Evolutionary conservation across 2,329 filamentous ascomycete genomes (phyloP).

Genomic region (Orbilia ellipsospora): DNA sequence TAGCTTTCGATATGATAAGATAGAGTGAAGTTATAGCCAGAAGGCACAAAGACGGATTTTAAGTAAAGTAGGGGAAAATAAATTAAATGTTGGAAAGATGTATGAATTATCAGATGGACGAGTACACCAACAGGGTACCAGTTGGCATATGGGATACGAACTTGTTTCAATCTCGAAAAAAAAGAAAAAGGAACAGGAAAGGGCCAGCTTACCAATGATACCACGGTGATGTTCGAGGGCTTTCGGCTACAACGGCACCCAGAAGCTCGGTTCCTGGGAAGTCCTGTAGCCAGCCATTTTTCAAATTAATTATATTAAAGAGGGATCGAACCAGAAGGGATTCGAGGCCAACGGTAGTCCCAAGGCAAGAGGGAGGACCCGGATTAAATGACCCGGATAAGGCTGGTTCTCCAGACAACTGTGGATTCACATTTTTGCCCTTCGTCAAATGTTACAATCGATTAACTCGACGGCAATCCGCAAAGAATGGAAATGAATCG

Average conservation of each 20-base stretch:
- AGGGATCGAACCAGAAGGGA: too few relatives aligned
- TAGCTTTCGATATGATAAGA: too few relatives aligned
- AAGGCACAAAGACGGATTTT: too few relatives aligned
- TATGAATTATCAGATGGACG: neutral
- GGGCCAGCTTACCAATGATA: slow-evolving; percentile 9
- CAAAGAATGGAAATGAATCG: slow-evolving; percentile 28
- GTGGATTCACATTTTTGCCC: too few relatives aligned
- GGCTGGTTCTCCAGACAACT: slow-evolving; percentile 4
- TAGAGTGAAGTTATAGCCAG: too few relatives aligned
- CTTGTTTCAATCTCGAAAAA: neutral
- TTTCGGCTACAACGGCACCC: slow-evolving; percentile 40
- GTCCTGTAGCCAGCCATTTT: slow-evolving; percentile 12
- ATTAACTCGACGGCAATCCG: neutral
- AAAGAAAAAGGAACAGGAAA: neutral
- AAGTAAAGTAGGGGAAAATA: too few relatives aligned
- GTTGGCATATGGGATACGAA: neutral
- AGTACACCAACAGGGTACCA: neutral
- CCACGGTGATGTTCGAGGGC: neutral
- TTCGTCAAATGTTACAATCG: too few relatives aligned
- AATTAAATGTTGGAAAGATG: too few relatives aligned
- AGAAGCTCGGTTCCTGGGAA: slow-evolving; percentile 37
- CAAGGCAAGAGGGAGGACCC: neutral
- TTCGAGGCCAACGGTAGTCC: neutral
- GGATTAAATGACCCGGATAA: slow-evolving; percentile 8
- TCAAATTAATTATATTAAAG: neutral